Evolutionary conservation across 139 green algal genomes (phyloP), one percentile per base, ranked within the genome.

Genomic region (Chlorella sp.): DNA sequence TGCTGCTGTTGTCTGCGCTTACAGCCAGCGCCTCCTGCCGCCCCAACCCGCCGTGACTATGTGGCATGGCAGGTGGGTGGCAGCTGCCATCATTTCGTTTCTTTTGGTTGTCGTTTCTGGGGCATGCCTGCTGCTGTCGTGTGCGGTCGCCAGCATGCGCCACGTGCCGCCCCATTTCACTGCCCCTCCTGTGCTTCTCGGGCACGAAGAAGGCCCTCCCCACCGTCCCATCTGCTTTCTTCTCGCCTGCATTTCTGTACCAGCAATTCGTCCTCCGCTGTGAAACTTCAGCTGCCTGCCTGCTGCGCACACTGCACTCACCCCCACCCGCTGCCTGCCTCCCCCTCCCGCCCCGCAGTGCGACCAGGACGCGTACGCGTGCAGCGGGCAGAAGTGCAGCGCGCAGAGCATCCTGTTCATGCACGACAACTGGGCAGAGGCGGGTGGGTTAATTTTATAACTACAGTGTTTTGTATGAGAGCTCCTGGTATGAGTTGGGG

Each of bases 361-460:
- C 86, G 98, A 99, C 91, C 98, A 99, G 93, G 98, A 99, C 80
- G 98, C 98, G 0, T 99, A 99, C 85, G 97, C 98, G 0, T 99
- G 95, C 96, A 96, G 85, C 71, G 98, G 98, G 0, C 98, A 99
- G 93, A 99, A 99, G 94, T 99, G 98, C 95, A 97, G 93, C 57
- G 98, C 98, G n/a, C 97, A 99, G 95, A 97, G 93, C 87, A 97
- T 99, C 34, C 93, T 99, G 37, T 98, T 99, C 92, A 95, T 97
- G 92, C 98, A 99, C 95, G 93, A 95, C 79, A 92, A 93, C 82
- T 95, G 93, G 94, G 80, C 61, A 1, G 64, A 92, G 53, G 92
- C 91, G 36, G 92, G 89, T 94, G 79, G 0, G 90, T 37, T 32
- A 2, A 18, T n/a, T n/a, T n/a, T n/a, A n/a, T n/a, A n/a, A n/a